phyloP scores from a whole-genome alignment of 805 yeast genomes.

The Saccharomycopsis lassenensis region DNA sequence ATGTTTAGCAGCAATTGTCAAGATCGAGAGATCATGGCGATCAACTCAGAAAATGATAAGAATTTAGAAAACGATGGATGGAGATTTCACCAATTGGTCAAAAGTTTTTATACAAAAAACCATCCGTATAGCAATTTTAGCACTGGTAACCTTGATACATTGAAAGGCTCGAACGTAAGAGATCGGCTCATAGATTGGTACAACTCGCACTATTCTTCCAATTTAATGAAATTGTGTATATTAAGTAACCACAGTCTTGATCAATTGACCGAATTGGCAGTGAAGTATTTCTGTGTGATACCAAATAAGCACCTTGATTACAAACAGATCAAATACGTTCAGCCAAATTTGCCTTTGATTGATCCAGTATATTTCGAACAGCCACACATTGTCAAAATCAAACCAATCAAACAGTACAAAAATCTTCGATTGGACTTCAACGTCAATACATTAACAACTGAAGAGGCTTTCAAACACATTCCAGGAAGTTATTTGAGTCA shows the following conservation, averaged over 20 bases:
- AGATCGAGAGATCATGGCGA: conserved; percentile 89
- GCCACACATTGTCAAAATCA: conserved; percentile 47
- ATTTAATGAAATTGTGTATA: conserved; percentile 78
- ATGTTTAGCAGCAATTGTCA: conserved; percentile 53
- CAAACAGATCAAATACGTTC: conserved; percentile 31
- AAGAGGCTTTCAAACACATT: conserved; percentile 50
- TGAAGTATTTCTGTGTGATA: conserved; percentile 25
- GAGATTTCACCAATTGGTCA: conserved; percentile 81
- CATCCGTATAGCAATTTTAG: conserved; percentile 87
- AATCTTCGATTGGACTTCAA: conserved; percentile 56
- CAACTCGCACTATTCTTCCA: conserved; percentile 63
- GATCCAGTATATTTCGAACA: too few species aligned
- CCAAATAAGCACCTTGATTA: conserved; percentile 9
- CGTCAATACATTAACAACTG: conserved; percentile 64
- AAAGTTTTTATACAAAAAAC: conserved; percentile 53
- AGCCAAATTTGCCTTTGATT: too few species aligned
- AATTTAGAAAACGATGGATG: conserved; percentile 83
- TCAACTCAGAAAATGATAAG: conserved; percentile 91
- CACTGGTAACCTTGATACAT: conserved; percentile 76
- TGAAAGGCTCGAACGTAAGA: conserved; percentile 71
- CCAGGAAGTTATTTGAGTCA: conserved; percentile 71
- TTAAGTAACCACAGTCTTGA: conserved; percentile 75
- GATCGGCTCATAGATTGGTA: conserved; percentile 73
- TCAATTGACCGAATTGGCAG: conserved; percentile 60
- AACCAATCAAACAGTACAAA: conserved; percentile 75